These are phyloP conservation scores for Yamadazyma oceani DNA, from an alignment of 1,139 yeast genomes.

Conservation along the genomic window DNA sequence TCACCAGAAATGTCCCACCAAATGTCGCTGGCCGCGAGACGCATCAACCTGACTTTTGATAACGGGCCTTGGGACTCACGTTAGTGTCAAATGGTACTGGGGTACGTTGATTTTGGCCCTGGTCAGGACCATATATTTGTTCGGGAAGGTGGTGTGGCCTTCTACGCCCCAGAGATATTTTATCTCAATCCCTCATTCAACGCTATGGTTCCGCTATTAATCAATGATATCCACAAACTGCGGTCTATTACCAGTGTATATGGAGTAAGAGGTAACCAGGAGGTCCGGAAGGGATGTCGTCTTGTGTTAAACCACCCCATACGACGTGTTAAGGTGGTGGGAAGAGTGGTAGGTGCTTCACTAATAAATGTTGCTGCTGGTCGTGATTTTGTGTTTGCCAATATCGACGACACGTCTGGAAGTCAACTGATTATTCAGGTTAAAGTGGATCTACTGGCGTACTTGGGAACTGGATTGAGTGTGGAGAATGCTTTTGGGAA, in stretches of 20 bases:
- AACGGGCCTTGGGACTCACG: too few relatives aligned
- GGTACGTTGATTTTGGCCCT: slow-evolving; percentile 17
- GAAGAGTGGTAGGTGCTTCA: slow-evolving; percentile 14
- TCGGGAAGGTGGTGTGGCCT: slow-evolving; percentile 12
- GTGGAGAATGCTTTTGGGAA: slow-evolving; percentile 14
- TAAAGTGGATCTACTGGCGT: slow-evolving; percentile 6
- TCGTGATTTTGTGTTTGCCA: slow-evolving; percentile 11
- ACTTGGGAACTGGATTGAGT: slow-evolving; percentile 12
- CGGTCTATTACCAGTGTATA: slow-evolving; percentile 12
- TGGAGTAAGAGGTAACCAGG: slow-evolving; percentile 12
- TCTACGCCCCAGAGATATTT: slow-evolving; percentile 20
- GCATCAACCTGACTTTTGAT: too few relatives aligned
- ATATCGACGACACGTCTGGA: slow-evolving; percentile 20
- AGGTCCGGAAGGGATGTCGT: slow-evolving; percentile 8
- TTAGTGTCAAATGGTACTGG: neutral
- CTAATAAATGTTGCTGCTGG: slow-evolving; percentile 9
- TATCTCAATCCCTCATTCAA: slow-evolving; percentile 13
- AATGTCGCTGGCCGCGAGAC: slow-evolving; percentile 2
- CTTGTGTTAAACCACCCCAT: slow-evolving; percentile 21
- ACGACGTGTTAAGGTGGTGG: slow-evolving; percentile 11
- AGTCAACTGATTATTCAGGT: slow-evolving; percentile 14
- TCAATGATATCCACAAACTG: slow-evolving; percentile 16
- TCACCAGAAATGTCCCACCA: neutral
- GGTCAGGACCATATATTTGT: slow-evolving; percentile 17
- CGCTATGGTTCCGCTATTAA: slow-evolving; percentile 13